phyloP scores from a whole-genome alignment of 139 green algal species.

The Auxenochlorella protothecoides region DNA sequence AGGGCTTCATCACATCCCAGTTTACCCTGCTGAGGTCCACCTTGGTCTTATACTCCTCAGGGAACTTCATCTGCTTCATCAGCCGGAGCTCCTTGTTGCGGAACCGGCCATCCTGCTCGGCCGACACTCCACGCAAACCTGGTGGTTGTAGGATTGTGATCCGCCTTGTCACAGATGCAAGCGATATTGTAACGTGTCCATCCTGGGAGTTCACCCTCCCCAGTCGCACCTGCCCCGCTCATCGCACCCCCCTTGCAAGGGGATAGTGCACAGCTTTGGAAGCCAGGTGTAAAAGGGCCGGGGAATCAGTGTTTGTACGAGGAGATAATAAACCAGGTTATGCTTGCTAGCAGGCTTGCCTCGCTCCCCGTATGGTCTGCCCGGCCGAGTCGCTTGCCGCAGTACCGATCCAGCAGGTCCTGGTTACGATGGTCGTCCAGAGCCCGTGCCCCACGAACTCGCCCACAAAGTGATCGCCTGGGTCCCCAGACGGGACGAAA shows the following conservation, averaged over 20 bases:
- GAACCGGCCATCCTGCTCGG: slow-evolving; percentile 61
- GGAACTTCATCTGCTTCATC: slow-evolving; percentile 63
- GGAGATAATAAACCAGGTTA: too few relatives aligned
- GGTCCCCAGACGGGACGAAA: neutral
- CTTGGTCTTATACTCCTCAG: slow-evolving; percentile 61
- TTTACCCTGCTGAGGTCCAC: slow-evolving; percentile 75
- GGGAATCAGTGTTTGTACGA: too few relatives aligned
- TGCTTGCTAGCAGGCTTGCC: too few relatives aligned
- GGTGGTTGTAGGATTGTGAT: neutral
- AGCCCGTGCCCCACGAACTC: too few relatives aligned
- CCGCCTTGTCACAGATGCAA: too few relatives aligned
- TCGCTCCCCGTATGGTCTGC: too few relatives aligned
- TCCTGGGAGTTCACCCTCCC: too few relatives aligned
- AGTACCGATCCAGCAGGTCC: too few relatives aligned
- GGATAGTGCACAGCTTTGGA: neutral
- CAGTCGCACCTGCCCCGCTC: neutral
- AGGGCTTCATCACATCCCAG: slow-evolving; percentile 84
- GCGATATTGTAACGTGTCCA: too few relatives aligned
- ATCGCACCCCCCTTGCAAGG: neutral
- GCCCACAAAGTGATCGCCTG: neutral
- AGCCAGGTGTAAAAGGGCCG: neutral
- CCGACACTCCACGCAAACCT: slow-evolving; percentile 24
- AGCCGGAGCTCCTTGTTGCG: slow-evolving; percentile 68
- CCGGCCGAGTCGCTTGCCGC: too few relatives aligned
- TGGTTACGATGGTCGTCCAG: too few relatives aligned